Percentiles rank a stretch among this genome's conserved stretches.
Conservation (phyloP, 75 land plant species). For the Cupressus sempervirens region DNA sequence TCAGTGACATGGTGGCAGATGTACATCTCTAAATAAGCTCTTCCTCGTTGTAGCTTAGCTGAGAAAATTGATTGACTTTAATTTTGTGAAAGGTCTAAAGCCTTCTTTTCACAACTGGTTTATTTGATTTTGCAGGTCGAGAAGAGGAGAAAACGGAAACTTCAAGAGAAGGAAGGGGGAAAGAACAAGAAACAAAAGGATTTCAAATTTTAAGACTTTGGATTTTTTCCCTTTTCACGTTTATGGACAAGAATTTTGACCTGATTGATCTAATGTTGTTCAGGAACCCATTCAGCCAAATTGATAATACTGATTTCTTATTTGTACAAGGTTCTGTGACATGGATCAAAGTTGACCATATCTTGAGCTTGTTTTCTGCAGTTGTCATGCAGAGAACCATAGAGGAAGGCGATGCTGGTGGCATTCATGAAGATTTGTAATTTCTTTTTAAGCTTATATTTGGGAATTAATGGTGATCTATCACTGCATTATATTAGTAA, state of each 20-base stretch:
- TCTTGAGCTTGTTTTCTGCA: constrained; percentile 4
- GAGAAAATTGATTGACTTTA: not conserved
- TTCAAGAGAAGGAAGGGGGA: constrained; percentile 84
- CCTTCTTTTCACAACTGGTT: constrained; percentile 5
- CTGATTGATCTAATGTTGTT: not conserved
- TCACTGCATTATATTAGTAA: not conserved
- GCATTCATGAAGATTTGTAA: not conserved
- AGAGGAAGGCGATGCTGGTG: not conserved
- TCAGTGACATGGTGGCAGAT: constrained; percentile 99
- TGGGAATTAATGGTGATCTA: not conserved
- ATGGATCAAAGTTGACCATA: not conserved
- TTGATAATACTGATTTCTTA: not conserved
- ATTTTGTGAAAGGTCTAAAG: not conserved
- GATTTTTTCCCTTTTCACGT: not conserved
- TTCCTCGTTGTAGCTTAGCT: not conserved
- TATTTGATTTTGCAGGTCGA: constrained; percentile 49
- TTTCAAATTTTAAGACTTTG: constrained; percentile 74
- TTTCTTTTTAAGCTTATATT: not conserved
- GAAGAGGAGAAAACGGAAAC: constrained; percentile 89
- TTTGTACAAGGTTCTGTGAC: not conserved
- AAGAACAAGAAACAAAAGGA: constrained; percentile 84
- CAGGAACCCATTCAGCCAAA: not conserved
- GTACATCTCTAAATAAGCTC: constrained; percentile 24
- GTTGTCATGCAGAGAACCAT: not conserved
- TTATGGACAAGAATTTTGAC: constrained; percentile 2